A percentile compares a stretch with the other conserved stretches of the same genome.
Conservation (phyloP, 306 rosid species). For the Trifolium dubium region DNA sequence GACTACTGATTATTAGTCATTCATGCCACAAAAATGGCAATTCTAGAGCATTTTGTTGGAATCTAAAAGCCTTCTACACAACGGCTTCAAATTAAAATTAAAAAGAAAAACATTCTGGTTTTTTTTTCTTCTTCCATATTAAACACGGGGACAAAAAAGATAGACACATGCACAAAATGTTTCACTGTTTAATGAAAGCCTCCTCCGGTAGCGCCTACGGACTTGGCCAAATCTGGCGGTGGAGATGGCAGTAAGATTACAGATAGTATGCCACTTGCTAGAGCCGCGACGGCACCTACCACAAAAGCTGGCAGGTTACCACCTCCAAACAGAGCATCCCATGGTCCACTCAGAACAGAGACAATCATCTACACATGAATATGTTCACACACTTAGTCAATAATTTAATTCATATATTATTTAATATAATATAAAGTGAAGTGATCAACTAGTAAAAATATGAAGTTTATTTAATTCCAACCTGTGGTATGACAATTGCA, state of each 20-base stretch:
- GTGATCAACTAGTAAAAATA: neutral
- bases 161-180: neutral
- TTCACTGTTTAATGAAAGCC: constrained; percentile 50
- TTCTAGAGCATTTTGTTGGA: constrained; percentile 48
- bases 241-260: constrained; percentile 74
- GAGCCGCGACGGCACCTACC: constrained; percentile 70
- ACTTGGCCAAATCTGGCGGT: constrained; percentile 57
- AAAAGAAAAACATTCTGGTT: constrained; percentile 25
- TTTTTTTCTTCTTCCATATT: constrained; percentile 20
- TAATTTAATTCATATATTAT: neutral
- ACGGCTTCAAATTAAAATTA: constrained; percentile 40
- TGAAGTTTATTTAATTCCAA: constrained; percentile 22
- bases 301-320: constrained; percentile 91
- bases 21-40: constrained; percentile 50
- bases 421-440: neutral
- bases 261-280: constrained; percentile 61
- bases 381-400: neutral
- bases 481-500: constrained; percentile 82
- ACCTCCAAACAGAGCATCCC: constrained; percentile 78
- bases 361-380: constrained; percentile 60
- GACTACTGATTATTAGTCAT: constrained; percentile 49
- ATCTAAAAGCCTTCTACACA: constrained; percentile 44
- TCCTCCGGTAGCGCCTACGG: constrained; percentile 28
- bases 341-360: constrained; percentile 72
- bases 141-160: constrained; percentile 20